Conservation (phyloP, 1,139 yeast genomes). For the Kurtzmaniella quercitrusa region DNA sequence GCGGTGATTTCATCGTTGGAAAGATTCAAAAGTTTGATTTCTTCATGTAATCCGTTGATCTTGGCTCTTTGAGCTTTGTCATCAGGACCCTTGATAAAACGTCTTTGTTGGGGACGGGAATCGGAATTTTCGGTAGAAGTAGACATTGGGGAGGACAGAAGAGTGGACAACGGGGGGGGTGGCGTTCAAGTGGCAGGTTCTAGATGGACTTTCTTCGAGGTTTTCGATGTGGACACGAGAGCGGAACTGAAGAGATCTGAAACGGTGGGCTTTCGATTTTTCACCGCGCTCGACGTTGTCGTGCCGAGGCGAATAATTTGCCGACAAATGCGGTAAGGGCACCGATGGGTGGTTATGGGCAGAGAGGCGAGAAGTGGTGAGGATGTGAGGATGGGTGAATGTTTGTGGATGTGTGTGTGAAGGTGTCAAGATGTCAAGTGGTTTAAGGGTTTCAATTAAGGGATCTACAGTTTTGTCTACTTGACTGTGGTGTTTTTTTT, state of each 20-base stretch:
- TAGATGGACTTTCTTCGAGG: neutral
- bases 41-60: constrained; percentile 56
- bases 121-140: neutral
- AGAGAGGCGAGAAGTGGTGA: too few relatives aligned
- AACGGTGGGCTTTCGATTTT: neutral
- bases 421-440: too few relatives aligned
- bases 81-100: constrained; percentile 75
- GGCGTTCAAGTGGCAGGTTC: neutral
- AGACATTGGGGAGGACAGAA: neutral
- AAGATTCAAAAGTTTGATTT: constrained; percentile 67
- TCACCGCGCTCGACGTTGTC: neutral
- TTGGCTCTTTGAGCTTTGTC: constrained; percentile 57
- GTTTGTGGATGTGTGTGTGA: too few relatives aligned
- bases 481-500: too few relatives aligned
- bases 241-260: neutral
- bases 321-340: neutral
- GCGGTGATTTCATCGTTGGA: constrained; percentile 36
- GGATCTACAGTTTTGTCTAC: too few relatives aligned
- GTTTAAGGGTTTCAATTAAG: too few relatives aligned
- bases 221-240: neutral
- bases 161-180: neutral
- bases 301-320: neutral
- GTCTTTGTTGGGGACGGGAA: constrained; percentile 20
- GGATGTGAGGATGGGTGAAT: too few relatives aligned
- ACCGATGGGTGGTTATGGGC: too few relatives aligned